Percentiles rank a stretch among this genome's conserved stretches.
These are phyloP conservation scores for Pythium myriotylum DNA, from an alignment of 352 stramenopile genomes.

Conservation along the genomic window DNA sequence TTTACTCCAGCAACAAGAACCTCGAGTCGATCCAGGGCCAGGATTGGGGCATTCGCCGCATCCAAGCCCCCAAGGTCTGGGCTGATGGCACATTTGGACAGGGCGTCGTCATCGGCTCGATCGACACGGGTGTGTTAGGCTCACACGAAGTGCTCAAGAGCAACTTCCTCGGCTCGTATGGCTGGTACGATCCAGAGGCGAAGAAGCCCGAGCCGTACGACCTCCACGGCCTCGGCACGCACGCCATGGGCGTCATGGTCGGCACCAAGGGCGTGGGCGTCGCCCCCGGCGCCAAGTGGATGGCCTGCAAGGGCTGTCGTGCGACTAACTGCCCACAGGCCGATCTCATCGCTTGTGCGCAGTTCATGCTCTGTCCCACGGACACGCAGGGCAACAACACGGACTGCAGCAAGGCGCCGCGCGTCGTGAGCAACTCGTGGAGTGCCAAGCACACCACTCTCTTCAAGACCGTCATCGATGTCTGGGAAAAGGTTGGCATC, in stretches of 20 bases:
- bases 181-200: constrained; percentile 35
- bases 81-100: constrained; percentile 25
- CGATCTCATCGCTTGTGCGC: constrained; percentile 26
- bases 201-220: constrained; percentile 25
- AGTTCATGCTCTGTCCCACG: constrained; percentile 37
- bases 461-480: constrained; percentile 14
- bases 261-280: too few relatives aligned
- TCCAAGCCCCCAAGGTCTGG: constrained; percentile 31
- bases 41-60: constrained; percentile 13
- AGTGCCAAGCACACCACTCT: constrained; percentile 1
- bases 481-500: constrained; percentile 27
- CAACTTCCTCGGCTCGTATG: constrained; percentile 29
- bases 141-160: constrained; percentile 32
- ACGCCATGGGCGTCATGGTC: constrained; percentile 12
- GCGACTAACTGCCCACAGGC: constrained; percentile 20
- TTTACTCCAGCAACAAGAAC: neutral
- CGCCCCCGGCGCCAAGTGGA: too few relatives aligned
- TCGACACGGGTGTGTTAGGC: constrained; percentile 33
- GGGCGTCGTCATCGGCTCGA: constrained; percentile 31
- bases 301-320: too few relatives aligned
- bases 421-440: constrained; percentile 34
- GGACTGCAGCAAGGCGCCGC: too few relatives aligned
- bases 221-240: constrained; percentile 19
- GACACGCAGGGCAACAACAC: constrained; percentile 28
- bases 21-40: constrained; percentile 12